Evolutionary conservation across 2,329 filamentous ascomycete species (phyloP).

Genomic region (Colletotrichum paranaense): DNA sequence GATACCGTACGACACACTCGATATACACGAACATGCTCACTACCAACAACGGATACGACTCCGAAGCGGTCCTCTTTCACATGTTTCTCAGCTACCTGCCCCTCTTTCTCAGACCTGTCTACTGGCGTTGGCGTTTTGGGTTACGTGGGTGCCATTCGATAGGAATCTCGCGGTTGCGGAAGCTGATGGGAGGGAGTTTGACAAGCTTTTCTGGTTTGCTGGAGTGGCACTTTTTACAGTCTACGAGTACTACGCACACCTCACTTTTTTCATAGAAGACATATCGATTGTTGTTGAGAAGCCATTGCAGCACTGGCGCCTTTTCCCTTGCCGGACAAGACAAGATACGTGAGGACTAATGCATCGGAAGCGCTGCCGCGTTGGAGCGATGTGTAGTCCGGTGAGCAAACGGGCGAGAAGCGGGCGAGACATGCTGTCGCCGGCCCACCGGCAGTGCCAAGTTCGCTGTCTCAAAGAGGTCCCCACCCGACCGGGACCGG

Average conservation of each 20-base stretch:
- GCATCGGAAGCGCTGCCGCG: slow-evolving; percentile 16
- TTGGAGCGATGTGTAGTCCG: slow-evolving; percentile 12
- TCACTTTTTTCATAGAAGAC: slow-evolving; percentile 28
- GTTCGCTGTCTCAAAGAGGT: slow-evolving; percentile 6
- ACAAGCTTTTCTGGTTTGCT: slow-evolving; percentile 30
- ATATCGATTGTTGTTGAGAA: slow-evolving; percentile 35
- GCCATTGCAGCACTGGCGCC: background rate
- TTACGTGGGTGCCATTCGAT: slow-evolving; percentile 28
- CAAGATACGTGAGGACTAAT: slow-evolving; percentile 8
- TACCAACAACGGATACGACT: background rate
- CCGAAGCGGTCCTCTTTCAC: slow-evolving; percentile 13
- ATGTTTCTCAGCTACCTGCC: slow-evolving; percentile 10
- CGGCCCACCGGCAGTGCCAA: background rate
- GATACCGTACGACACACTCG: slow-evolving; percentile 19
- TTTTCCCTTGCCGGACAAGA: background rate
- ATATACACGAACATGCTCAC: background rate
- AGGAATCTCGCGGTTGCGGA: slow-evolving; percentile 30
- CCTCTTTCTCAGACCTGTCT: slow-evolving; percentile 20
- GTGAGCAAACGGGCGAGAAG: slow-evolving; percentile 4
- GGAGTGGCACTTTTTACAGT: slow-evolving; percentile 30
- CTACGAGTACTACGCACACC: slow-evolving; percentile 21
- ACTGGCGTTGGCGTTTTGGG: slow-evolving; percentile 37
- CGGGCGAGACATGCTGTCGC: slow-evolving; percentile 1
- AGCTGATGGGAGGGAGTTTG: slow-evolving; percentile 35
- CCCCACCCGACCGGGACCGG: slow-evolving; percentile 28